These are phyloP conservation scores for Volvariella surrecta DNA, from an alignment of 1,284 basidiomycete genomes.

Conservation along the genomic window DNA sequence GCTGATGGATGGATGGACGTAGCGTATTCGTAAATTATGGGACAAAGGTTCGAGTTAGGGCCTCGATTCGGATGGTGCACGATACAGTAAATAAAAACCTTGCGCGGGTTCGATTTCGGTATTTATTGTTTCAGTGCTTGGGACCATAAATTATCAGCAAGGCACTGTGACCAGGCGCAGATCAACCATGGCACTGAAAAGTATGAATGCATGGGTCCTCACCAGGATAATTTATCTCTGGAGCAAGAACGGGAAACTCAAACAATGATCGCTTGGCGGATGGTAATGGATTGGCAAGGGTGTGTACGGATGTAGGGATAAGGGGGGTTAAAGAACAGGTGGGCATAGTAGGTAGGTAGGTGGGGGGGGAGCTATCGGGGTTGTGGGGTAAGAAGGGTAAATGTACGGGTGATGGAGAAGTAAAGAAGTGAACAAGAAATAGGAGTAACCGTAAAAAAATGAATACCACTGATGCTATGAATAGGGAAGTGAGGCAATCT, in stretches of 20 bases:
- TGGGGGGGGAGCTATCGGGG: background rate
- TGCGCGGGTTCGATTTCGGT: no score
- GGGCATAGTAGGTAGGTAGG: background rate
- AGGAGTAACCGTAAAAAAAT: background rate
- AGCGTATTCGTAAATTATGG: no score
- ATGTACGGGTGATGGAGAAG: background rate
- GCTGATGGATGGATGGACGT: no score
- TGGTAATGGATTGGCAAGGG: constrained; percentile 5
- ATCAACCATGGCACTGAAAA: no score
- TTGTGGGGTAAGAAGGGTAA: background rate
- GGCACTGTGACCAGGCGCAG: no score
- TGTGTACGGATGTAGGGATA: background rate
- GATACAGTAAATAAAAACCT: no score
- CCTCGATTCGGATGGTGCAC: no score
- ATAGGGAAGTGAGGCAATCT: background rate
- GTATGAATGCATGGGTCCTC: no score
- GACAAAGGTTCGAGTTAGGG: no score
- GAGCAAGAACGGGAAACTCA: constrained; percentile 25
- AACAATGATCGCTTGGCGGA: constrained; percentile 24
- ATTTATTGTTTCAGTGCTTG: no score
- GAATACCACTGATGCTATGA: constrained; percentile 3
- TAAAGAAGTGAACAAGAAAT: constrained; percentile 5
- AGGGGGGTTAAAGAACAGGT: background rate
- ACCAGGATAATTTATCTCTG: no score
- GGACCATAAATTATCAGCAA: no score